Percentiles rank a stretch among this genome's conserved stretches.
phyloP scores from a whole-genome alignment of 352 stramenopile species.

The Phytophthora citricola region DNA sequence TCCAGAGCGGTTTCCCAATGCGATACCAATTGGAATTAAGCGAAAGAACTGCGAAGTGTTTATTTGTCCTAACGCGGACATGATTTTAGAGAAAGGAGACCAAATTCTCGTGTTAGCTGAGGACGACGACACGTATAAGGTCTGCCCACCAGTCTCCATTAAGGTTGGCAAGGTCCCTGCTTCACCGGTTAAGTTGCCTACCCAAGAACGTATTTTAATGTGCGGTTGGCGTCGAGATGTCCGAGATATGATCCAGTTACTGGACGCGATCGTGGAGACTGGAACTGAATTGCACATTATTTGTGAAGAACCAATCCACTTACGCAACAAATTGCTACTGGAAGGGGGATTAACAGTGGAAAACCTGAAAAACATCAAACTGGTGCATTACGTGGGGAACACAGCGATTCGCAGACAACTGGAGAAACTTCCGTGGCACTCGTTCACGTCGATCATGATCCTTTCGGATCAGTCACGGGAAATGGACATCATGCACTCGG shows the following conservation, averaged over 20 bases:
- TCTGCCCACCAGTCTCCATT: conserved; percentile 45
- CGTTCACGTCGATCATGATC: conserved; percentile 89
- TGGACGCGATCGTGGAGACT: conserved; percentile 70
- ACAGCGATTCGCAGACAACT: conserved; percentile 80
- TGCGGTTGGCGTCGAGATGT: conserved; percentile 90
- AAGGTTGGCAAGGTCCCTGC: conserved; percentile 46
- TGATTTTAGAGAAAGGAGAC: conserved; percentile 53
- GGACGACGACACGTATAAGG: conserved; percentile 89
- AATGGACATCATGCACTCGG: conserved; percentile 82
- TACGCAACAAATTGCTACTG: conserved; percentile 65
- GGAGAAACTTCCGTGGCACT: conserved; percentile 53
- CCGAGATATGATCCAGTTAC: conserved; percentile 84
- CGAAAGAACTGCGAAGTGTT: conserved; percentile 56
- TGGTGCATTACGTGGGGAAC: conserved; percentile 82
- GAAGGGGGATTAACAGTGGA: conserved; percentile 61
- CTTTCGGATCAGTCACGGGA: conserved; percentile 74
- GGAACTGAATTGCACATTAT: conserved; percentile 83
- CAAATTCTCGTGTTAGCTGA: conserved; percentile 85
- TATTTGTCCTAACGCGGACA: conserved; percentile 52
- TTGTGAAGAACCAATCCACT: conserved; percentile 71
- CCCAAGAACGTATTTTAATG: conserved; percentile 77
- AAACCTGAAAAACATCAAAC: conserved; percentile 45
- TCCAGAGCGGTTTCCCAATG: conserved; percentile 77
- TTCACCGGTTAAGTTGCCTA: conserved; percentile 14
- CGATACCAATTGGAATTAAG: conserved; percentile 83